Percentiles rank a stretch among this genome's conserved stretches.
Conservation (phyloP, 495 filamentous ascomycete species). For the Eremomyces bilateralis region DNA sequence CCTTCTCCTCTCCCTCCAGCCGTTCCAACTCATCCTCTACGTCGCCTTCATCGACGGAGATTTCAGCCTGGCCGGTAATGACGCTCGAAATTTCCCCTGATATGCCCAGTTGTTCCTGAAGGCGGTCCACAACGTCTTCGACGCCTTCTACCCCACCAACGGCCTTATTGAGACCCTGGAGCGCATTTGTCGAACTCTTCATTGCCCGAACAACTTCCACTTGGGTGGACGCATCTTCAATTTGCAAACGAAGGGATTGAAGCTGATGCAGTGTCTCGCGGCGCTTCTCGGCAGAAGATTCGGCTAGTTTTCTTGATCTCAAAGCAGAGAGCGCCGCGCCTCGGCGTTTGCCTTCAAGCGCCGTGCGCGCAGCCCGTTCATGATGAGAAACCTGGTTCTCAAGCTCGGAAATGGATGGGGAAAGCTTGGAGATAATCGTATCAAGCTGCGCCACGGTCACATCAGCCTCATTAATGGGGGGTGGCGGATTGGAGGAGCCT, state of each 20-base stretch:
- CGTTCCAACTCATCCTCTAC: slow-evolving; percentile 75
- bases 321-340: slow-evolving; percentile 52
- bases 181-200: slow-evolving; percentile 48
- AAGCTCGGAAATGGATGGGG: slow-evolving; percentile 11
- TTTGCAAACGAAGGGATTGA: slow-evolving; percentile 55
- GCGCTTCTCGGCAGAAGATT: slow-evolving; percentile 41
- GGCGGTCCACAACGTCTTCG: slow-evolving; percentile 45
- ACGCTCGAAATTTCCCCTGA: slow-evolving; percentile 65
- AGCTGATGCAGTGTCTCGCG: slow-evolving; percentile 49
- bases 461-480: slow-evolving; percentile 50
- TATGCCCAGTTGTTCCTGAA: slow-evolving; percentile 60
- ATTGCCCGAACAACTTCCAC: slow-evolving; percentile 61
- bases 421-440: slow-evolving; percentile 32
- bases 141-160: slow-evolving; percentile 59
- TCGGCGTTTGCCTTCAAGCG: slow-evolving; percentile 48
- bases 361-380: slow-evolving; percentile 36
- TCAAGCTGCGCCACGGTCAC: slow-evolving; percentile 44
- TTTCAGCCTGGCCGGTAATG: slow-evolving; percentile 30
- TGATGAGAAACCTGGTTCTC: slow-evolving; percentile 27
- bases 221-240: slow-evolving; percentile 70
- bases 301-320: slow-evolving; percentile 57
- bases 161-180: slow-evolving; percentile 50
- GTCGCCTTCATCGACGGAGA: slow-evolving; percentile 53
- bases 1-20: slow-evolving; percentile 44
- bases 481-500: slow-evolving; percentile 11